These are phyloP conservation scores for Alternaria postmessia DNA, from an alignment of 2,329 filamentous ascomycete genomes.

Conservation along the genomic window DNA sequence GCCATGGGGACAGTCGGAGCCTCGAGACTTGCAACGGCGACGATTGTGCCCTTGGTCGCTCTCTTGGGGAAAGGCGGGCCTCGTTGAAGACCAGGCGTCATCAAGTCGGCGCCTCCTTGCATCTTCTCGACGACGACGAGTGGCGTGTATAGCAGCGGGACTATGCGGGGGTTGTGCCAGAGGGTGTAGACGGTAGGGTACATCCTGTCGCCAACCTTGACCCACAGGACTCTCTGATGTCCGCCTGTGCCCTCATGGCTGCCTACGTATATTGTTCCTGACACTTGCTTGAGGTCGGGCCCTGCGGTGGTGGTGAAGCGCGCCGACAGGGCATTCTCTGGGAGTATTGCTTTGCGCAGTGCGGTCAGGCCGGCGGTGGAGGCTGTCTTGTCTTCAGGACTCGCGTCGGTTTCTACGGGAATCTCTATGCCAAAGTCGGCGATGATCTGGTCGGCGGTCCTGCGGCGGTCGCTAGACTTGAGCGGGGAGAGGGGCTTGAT, in stretches of 20 bases:
- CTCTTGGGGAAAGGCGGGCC: constrained; percentile 69
- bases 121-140: constrained; percentile 69
- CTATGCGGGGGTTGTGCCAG: constrained; percentile 68
- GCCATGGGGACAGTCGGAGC: constrained; percentile 68
- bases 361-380: constrained; percentile 57
- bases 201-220: constrained; percentile 66
- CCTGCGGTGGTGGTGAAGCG: constrained; percentile 72
- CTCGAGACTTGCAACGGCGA: constrained; percentile 69
- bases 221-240: constrained; percentile 70
- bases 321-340: constrained; percentile 68
- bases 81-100: constrained; percentile 71
- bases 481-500: constrained; percentile 73
- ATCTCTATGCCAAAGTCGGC: constrained; percentile 64
- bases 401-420: constrained; percentile 46
- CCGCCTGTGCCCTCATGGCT: constrained; percentile 59
- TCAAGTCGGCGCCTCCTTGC: constrained; percentile 70
- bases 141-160: constrained; percentile 71
- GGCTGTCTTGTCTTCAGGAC: constrained; percentile 54
- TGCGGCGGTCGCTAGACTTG: constrained; percentile 72
- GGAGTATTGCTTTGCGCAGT: constrained; percentile 67
- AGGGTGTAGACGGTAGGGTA: constrained; percentile 70
- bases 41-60: constrained; percentile 67
- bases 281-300: constrained; percentile 67
- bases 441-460: constrained; percentile 73
- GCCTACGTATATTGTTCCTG: constrained; percentile 71